Conservation (phyloP, 768 basidiomycete genomes). For the Antrodiella citrinella region DNA sequence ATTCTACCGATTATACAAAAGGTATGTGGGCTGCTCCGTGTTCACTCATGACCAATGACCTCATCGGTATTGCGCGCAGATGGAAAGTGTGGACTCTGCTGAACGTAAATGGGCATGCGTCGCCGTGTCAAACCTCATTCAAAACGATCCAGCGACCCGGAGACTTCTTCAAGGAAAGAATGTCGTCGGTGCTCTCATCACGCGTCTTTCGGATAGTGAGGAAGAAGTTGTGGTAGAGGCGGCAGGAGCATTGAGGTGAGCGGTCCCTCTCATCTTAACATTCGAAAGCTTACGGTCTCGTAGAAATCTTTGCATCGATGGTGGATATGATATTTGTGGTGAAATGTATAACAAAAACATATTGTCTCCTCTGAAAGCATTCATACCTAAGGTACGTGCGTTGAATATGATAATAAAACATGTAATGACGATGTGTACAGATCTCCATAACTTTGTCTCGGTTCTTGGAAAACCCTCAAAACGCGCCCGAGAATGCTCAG, state of each 20-base stretch:
- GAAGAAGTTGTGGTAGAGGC: conserved; percentile 91
- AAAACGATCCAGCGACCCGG: conserved; percentile 90
- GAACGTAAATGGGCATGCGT: conserved; percentile 97
- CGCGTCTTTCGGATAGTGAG: conserved; percentile 79
- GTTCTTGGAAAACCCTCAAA: conserved; percentile 51
- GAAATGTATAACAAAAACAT: conserved; percentile 98
- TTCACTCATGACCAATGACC: not conserved
- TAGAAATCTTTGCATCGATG: conserved; percentile 92
- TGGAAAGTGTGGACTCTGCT: conserved; percentile 63
- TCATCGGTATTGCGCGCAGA: conserved; percentile 30
- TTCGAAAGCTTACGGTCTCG: no score
- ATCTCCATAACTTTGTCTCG: conserved; percentile 67
- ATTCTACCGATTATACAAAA: conserved; percentile 88
- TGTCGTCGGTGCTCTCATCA: conserved; percentile 79
- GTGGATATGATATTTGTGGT: conserved; percentile 90
- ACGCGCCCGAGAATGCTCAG: conserved; percentile 60
- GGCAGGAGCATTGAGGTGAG: conserved; percentile 77
- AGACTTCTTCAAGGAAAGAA: conserved; percentile 87
- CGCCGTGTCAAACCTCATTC: conserved; percentile 90
- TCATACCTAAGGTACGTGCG: conserved; percentile 69
- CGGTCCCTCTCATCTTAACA: not conserved
- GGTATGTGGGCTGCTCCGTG: conserved; percentile 39
- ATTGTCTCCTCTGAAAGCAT: conserved; percentile 63
- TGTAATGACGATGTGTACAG: conserved; percentile 42
- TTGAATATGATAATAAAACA: no score